Conservation (phyloP, 495 filamentous ascomycete genomes). For the Amorphotheca resinae region DNA sequence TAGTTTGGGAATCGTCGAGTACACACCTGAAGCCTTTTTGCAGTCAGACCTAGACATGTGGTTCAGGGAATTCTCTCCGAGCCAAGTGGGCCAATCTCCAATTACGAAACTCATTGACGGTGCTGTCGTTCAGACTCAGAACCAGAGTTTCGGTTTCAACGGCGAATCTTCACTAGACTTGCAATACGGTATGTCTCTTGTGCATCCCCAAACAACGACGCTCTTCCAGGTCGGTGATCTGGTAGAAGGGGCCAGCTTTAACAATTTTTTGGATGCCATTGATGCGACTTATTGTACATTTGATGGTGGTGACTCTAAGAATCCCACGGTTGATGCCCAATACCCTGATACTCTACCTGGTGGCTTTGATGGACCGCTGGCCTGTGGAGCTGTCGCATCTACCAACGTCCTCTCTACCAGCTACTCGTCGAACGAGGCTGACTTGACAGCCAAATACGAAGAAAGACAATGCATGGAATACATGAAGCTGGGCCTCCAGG, state of each 20-base stretch:
- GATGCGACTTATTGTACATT: conserved; percentile 52
- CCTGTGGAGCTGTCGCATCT: conserved; percentile 47
- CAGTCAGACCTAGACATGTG: conserved; percentile 49
- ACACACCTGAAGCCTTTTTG: conserved; percentile 27
- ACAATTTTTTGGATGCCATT: conserved; percentile 47
- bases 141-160: conserved; percentile 14
- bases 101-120: conserved; percentile 18
- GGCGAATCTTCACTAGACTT: conserved; percentile 17
- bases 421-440: conserved; percentile 41
- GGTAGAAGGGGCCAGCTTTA: conserved; percentile 19
- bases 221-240: conserved; percentile 12
- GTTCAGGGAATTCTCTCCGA: conserved; percentile 35
- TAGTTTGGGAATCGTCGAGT: conserved; percentile 26
- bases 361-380: conserved; percentile 43
- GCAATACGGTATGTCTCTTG: conserved; percentile 21
- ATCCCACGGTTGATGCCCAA: conserved; percentile 32
- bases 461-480: conserved; percentile 45
- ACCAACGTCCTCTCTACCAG: conserved; percentile 51
- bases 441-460: conserved; percentile 39
- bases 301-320: conserved; percentile 31
- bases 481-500: conserved; percentile 23
- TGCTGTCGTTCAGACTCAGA: conserved; percentile 7
- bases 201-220: conserved; percentile 6
- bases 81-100: conserved; percentile 23
- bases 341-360: conserved; percentile 41